These are phyloP conservation scores for Phialophora macrospora DNA, from an alignment of 2,329 filamentous ascomycete species.

Conservation along the genomic window DNA sequence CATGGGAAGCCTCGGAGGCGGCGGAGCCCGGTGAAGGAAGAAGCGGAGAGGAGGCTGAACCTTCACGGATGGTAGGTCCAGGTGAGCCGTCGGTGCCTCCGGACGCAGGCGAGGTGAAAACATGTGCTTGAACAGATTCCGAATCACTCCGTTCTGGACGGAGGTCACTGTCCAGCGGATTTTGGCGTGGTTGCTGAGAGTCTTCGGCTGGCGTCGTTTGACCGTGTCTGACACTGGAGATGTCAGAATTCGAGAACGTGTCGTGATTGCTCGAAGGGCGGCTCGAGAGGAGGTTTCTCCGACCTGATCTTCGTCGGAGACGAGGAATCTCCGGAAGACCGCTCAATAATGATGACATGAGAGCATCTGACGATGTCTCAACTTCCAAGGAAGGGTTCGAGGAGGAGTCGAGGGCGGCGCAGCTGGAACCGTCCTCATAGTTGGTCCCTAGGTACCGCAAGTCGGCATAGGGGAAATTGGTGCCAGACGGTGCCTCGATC, in stretches of 20 bases:
- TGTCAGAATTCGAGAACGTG: neutral
- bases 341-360: neutral
- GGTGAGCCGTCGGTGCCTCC: neutral
- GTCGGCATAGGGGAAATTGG: neutral
- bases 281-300: neutral
- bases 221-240: neutral
- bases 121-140: neutral
- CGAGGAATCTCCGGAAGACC: neutral
- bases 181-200: neutral
- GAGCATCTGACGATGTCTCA: neutral
- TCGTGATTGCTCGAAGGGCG: neutral
- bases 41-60: neutral
- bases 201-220: neutral
- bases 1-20: neutral
- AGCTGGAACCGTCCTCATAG: neutral
- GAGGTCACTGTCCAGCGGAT: neutral
- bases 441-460: neutral
- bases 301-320: neutral
- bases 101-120: neutral
- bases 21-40: too few species aligned
- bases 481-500: neutral
- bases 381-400: neutral
- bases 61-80: neutral
- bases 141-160: neutral
- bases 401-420: neutral